phyloP scores from a whole-genome alignment of 2,329 filamentous ascomycete species.

The Microcera coccophila region DNA sequence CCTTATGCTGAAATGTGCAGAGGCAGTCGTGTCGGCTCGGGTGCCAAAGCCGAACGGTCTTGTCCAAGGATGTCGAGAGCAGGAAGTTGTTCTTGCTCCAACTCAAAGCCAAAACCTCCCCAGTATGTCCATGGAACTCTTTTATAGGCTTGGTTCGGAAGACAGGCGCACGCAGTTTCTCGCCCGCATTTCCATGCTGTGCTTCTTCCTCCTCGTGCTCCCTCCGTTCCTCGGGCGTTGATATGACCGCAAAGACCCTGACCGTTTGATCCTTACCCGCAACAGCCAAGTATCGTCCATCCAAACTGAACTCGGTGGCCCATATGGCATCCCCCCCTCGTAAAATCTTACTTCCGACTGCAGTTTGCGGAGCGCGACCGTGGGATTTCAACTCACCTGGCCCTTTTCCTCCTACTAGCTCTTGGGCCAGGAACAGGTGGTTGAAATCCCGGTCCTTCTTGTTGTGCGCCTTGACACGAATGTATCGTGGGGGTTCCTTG shows the following conservation, averaged over 20 bases:
- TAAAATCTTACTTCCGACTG: conserved; percentile 39
- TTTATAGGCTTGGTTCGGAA: conserved; percentile 74
- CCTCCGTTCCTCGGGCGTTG: conserved; percentile 73
- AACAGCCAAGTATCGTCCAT: conserved; percentile 87
- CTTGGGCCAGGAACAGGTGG: conserved; percentile 85
- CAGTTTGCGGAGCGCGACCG: conserved; percentile 32
- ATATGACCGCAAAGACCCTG: conserved; percentile 83
- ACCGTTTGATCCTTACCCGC: conserved; percentile 85
- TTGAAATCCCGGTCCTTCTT: conserved; percentile 82
- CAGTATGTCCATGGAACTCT: conserved; percentile 79
- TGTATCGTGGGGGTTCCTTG: conserved; percentile 86
- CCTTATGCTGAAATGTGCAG: conserved; percentile 89
- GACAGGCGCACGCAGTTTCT: conserved; percentile 81
- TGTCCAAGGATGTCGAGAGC: conserved; percentile 95
- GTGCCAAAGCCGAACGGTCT: conserved; percentile 94
- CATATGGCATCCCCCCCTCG: conserved; percentile 69
- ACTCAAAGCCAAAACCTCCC: conserved; percentile 83
- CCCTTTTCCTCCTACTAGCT: conserved; percentile 63
- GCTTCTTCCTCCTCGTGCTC: conserved; percentile 63
- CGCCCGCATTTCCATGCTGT: conserved; percentile 35
- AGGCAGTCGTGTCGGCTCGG: conserved; percentile 79
- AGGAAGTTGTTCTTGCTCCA: conserved; percentile 99
- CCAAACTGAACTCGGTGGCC: conserved; percentile 88
- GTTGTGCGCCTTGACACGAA: conserved; percentile 75
- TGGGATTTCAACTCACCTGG: conserved; percentile 27